Base-by-base conservation (phyloP, 768 basidiomycete genomes). In the Pisolithus marmoratus region DNA sequence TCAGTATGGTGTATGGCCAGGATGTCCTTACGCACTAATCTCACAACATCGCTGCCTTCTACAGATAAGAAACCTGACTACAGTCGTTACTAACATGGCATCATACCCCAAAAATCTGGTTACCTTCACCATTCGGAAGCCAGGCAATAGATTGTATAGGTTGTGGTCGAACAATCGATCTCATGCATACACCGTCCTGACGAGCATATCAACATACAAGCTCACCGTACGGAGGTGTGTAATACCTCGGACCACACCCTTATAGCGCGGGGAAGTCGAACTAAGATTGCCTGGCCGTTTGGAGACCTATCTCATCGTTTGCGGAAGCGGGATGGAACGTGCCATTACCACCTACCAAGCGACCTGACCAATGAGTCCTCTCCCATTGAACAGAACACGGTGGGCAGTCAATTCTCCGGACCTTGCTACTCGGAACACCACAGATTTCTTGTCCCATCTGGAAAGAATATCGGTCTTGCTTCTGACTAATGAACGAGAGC, bases 311-410 rank as follows among this genome's bases (percentile, higher is more conserved):
- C 27, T 11, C 29, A 31, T 51, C 49, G 20, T 36, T 38, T 20
- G 59, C n/a, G 54, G 57, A 7, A 15, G 31, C 26, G 23, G 40
- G 14, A 51, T 43, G 31, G 26, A 40, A 31, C 20, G 1, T 50
- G 38, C 45, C 38, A 38, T 49, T 37, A 15, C 31, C 7, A 49
- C 23, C 36, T 61, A 77, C 77, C 79, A 80, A 5, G 77, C 79
- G n/a, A 81, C 79, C 58, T 80, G 79, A 34, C 73, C 74, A 54
- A 79, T 73, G 60, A 81, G 81, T 26, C 76, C 79, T 43, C 70
- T 69, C 23, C 75, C 75, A 53, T 80, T 79, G 14, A 76, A 76
- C 2, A 80, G 68, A 36, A 74, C 70, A 46, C 78, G 72, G 55
- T 79, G 75, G 19, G 66, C 64, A 12, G 68, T 67, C 46, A 76